Conservation (phyloP, 1,284 basidiomycete genomes). For the Trametes pubescens region DNA sequence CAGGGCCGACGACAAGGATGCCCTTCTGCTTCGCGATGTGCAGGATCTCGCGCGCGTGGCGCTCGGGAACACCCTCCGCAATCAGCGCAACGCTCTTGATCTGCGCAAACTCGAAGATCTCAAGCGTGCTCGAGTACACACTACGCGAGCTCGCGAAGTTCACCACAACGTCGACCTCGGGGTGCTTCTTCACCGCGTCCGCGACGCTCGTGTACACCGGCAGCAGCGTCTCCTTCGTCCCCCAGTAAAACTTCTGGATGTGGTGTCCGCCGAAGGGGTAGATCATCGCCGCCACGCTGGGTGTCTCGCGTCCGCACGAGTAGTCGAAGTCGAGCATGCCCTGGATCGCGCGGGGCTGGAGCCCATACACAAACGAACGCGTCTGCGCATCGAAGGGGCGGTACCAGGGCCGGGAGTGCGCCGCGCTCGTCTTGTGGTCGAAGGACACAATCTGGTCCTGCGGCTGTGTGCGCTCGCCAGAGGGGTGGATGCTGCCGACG, state of each 20-base stretch:
- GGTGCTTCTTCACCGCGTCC: conserved; percentile 95
- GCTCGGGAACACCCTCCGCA: conserved; percentile 98
- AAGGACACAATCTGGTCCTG: conserved; percentile 93
- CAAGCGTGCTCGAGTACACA: conserved; percentile 94
- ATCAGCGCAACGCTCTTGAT: conserved; percentile 93
- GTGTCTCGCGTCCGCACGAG: conserved; percentile 93
- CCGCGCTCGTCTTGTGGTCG: conserved; percentile 52
- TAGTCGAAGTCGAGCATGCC: conserved; percentile 99
- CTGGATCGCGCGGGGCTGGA: conserved; percentile 99
- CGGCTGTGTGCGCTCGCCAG: conserved; percentile 85
- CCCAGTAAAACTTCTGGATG: conserved; percentile 99
- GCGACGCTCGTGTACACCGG: conserved; percentile 96
- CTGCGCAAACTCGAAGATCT: conserved; percentile 78
- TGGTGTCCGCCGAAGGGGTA: conserved; percentile 99
- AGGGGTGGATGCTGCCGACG: conserved; percentile 81
- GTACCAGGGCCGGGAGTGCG: conserved; percentile 73
- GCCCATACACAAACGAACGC: conserved; percentile 96
- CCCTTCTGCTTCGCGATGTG: conserved; percentile 88
- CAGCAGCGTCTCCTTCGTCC: conserved; percentile 97
- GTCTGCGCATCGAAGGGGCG: conserved; percentile 93
- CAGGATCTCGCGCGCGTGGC: conserved; percentile 96
- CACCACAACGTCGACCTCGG: conserved; percentile 97
- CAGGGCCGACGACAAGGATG: conserved; percentile 97
- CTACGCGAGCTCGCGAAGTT: conserved; percentile 98
- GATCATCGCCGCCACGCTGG: conserved; percentile 99